These are phyloP conservation scores for Zoysia pacifica DNA, from an alignment of 176 grass and related monocot species.

Conservation along the genomic window DNA sequence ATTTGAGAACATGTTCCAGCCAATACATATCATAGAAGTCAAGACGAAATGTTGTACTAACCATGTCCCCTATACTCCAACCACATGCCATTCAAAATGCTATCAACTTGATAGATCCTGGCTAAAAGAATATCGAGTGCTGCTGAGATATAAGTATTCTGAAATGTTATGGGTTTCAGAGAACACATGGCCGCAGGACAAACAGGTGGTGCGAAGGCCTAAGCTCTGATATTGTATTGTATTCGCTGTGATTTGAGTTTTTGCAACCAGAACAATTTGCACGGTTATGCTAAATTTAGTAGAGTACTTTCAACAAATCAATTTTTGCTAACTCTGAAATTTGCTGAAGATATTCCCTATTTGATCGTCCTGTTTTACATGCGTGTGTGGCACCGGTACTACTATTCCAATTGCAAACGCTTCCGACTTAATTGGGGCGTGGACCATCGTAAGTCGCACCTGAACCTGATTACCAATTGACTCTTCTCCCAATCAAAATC, in stretches of 20 bases:
- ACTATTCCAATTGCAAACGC: not conserved
- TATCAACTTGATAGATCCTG: not conserved
- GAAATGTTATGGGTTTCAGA: not conserved
- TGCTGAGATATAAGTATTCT: not conserved
- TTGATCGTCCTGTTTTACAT: not conserved
- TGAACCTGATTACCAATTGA: conserved; percentile 3
- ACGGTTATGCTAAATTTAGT: not conserved
- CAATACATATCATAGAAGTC: too few species aligned
- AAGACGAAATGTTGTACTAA: not conserved
- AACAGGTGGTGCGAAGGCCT: not conserved
- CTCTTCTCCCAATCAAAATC: not conserved
- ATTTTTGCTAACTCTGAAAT: not conserved
- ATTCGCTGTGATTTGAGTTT: not conserved
- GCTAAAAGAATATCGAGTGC: conserved; percentile 15
- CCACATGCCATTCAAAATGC: not conserved
- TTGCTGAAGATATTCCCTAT: not conserved
- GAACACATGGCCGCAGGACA: not conserved
- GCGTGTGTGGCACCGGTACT: not conserved
- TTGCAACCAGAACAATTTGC: not conserved
- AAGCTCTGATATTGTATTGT: not conserved
- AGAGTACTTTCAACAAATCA: not conserved
- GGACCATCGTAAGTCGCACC: not conserved
- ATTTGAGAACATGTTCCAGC: not conserved
- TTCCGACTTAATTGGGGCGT: not conserved
- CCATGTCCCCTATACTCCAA: not conserved